Evolutionary conservation across 2,329 filamentous ascomycete species (phyloP).

Genomic region (Hypoxylon sp.): DNA sequence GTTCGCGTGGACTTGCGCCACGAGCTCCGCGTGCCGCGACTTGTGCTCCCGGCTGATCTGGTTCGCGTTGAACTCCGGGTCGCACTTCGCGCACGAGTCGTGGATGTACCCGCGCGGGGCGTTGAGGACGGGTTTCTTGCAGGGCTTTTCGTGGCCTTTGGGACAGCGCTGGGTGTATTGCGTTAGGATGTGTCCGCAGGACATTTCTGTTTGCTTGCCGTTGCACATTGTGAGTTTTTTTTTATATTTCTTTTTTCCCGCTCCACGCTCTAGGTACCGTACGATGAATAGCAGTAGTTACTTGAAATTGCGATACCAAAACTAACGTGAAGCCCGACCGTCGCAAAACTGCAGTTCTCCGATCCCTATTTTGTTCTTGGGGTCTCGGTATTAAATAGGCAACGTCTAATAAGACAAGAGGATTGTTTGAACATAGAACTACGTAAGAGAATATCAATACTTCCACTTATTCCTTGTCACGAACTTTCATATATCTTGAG

Average conservation of each 20-base stretch:
- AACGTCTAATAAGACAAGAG: neutral
- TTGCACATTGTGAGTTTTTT: slow-evolving; percentile 45
- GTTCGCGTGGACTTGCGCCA: slow-evolving; percentile 47
- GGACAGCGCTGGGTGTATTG: slow-evolving; percentile 36
- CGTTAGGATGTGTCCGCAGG: slow-evolving; percentile 48
- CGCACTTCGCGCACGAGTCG: slow-evolving; percentile 57
- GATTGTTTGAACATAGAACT: neutral
- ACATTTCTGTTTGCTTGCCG: slow-evolving; percentile 44
- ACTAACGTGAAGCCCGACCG: neutral
- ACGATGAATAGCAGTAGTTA: no score
- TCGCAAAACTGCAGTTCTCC: neutral
- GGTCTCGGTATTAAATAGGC: neutral
- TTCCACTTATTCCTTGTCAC: neutral
- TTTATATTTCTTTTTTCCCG: neutral
- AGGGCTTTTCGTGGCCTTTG: slow-evolving; percentile 12
- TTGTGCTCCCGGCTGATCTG: slow-evolving; percentile 41
- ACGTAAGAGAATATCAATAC: neutral
- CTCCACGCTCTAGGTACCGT: no score
- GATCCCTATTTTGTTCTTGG: neutral
- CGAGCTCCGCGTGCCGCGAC: slow-evolving; percentile 22
- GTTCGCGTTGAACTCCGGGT: slow-evolving; percentile 47
- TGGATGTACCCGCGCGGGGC: slow-evolving; percentile 46
- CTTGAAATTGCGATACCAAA: neutral
- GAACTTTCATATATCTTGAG: neutral
- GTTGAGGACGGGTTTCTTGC: slow-evolving; percentile 8